A percentile compares a stretch with the other conserved stretches of the same genome.
Conservation (phyloP, 2,329 filamentous ascomycete species). For the Pestalotiopsis sp. region DNA sequence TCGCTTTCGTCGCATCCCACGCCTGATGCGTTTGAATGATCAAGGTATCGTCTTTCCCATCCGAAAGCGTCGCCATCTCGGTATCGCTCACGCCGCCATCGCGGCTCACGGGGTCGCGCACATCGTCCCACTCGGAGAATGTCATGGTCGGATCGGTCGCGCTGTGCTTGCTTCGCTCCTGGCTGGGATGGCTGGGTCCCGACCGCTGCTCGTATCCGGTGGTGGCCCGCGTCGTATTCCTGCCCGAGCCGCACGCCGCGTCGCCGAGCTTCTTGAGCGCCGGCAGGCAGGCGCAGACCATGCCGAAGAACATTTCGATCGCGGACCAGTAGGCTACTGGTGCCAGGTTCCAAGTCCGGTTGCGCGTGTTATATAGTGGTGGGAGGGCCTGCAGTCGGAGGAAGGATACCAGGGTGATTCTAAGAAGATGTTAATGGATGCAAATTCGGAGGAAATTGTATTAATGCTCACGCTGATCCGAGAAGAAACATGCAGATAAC, state of each 20-base stretch:
- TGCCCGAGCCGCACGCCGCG: neutral
- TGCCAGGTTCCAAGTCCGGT: slow-evolving; percentile 4
- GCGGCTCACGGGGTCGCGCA: neutral
- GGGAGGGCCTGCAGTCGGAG: neutral
- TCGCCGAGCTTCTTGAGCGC: slow-evolving; percentile 1
- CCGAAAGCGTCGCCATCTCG: neutral
- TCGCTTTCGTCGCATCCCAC: slow-evolving; percentile 2
- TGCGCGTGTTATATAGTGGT: neutral
- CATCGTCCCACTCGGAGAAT: neutral
- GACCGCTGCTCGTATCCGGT: neutral
- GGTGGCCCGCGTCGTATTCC: neutral
- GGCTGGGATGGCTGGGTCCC: neutral
- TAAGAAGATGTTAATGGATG: neutral
- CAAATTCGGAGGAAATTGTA: too few species aligned
- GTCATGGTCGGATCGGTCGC: neutral
- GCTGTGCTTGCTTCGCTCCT: neutral
- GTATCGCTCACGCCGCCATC: neutral
- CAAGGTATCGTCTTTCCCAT: neutral
- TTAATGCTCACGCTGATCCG: neutral
- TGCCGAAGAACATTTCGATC: slow-evolving; percentile 1
- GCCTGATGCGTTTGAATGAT: neutral
- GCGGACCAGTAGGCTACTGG: slow-evolving; percentile 8
- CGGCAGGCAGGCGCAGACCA: slow-evolving; percentile 1
- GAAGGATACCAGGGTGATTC: slow-evolving; percentile 1
- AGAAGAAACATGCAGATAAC: slow-evolving; percentile 6